Percentiles rank a stretch among this genome's conserved stretches.
Evolutionary conservation across 306 rosid species (phyloP).

Genomic region (Ormosia emarginata): DNA sequence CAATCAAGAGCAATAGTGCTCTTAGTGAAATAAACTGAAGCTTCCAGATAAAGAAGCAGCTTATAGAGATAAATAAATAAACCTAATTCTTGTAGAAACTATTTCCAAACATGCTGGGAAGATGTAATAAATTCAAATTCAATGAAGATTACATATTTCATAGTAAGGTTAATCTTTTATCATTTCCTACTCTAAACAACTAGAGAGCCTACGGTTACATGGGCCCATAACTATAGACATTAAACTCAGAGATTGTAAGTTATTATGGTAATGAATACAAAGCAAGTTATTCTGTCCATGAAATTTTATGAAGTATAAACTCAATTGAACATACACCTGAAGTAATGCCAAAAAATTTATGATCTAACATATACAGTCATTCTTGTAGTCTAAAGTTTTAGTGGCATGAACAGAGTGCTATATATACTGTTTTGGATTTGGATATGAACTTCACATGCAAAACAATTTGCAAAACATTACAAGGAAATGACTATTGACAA

Average conservation of each 20-base stretch:
- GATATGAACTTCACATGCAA: neutral
- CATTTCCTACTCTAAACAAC: neutral
- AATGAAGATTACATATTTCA: neutral
- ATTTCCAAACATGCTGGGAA: neutral
- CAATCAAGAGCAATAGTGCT: neutral
- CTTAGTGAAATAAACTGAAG: constrained; percentile 4
- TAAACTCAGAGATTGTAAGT: neutral
- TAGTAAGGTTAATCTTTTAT: neutral
- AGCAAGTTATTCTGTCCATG: neutral
- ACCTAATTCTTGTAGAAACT: constrained; percentile 9
- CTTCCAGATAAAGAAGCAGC: neutral
- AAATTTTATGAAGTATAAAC: neutral
- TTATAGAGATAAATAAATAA: neutral
- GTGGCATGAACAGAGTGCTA: neutral
- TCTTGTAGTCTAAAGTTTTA: neutral
- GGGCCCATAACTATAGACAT: neutral
- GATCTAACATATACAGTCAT: neutral
- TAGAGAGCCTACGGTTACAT: neutral
- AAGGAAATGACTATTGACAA: neutral
- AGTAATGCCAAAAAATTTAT: neutral
- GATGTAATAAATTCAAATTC: constrained; percentile 14
- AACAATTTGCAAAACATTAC: neutral
- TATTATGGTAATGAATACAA: neutral
- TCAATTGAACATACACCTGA: neutral
- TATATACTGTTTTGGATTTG: neutral